Evolutionary conservation across 306 rosid species (phyloP).

Genomic region (Erythrophleum fordii): DNA sequence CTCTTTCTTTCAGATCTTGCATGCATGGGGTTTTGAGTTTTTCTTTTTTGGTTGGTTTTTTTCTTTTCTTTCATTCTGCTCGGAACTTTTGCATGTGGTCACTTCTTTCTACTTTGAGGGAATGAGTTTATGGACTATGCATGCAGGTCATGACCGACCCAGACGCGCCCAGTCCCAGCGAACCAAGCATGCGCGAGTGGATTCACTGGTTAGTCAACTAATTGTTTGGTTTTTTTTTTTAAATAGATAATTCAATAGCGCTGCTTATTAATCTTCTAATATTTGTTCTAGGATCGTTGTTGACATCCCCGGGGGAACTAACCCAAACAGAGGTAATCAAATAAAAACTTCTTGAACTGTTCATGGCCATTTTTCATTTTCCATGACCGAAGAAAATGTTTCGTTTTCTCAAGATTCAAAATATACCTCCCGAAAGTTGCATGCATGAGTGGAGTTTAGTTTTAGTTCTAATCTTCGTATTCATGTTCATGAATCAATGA

Average conservation of each 20-base stretch:
- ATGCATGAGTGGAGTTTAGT: conserved; percentile 2
- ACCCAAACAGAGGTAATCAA: conserved; percentile 58
- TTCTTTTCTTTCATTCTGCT: not conserved
- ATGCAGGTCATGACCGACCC: conserved; percentile 94
- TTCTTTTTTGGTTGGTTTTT: no score
- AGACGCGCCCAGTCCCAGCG: conserved; percentile 96
- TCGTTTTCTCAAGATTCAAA: no score
- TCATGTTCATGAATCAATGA: not conserved
- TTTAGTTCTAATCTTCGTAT: not conserved
- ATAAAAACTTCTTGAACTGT: not conserved
- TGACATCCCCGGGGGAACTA: conserved; percentile 84
- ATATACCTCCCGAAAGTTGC: not conserved
- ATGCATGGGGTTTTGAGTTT: not conserved
- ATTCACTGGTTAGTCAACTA: conserved; percentile 65
- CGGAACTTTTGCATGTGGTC: no score
- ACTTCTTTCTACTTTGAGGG: not conserved
- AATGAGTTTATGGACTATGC: not conserved
- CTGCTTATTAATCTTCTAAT: not conserved
- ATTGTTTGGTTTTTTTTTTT: not conserved
- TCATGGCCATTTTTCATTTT: not conserved
- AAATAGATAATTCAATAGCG: not conserved
- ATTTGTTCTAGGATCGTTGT: conserved; percentile 60
- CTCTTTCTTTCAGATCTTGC: conserved; percentile 5
- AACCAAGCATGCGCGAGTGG: conserved; percentile 87
- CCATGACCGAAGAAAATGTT: no score